Base-by-base conservation (phyloP, 1,284 basidiomycete genomes). In the Hypsizygus ulmarius region DNA sequence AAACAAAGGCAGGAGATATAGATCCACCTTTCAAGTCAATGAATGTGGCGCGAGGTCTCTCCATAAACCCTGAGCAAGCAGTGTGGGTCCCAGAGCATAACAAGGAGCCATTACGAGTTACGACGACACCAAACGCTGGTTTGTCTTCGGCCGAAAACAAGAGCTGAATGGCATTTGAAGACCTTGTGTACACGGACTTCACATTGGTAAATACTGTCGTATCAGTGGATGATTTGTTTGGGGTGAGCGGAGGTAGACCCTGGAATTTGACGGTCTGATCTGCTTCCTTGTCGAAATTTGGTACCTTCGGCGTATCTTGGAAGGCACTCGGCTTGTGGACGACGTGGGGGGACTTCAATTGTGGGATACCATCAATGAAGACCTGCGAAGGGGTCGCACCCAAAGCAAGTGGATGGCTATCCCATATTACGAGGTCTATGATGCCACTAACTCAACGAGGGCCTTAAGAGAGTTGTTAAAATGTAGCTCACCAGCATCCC, bases 401-500 rank as follows among this genome's bases (percentile, higher is more conserved):
- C 2, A 93, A 72, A 0, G 82, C 70, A 21, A 95, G 75, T 0
- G 92, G 92, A 65, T 93, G 91, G 16, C 81, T 85, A 57, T 94
- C 90, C 92, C 93, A 95, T 3, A 95, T 74, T 12, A 93, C 90
- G n/a, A 95, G 57, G 64, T 94, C 88, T 82, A 49, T 19, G 37
- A 2, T 12, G 30, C 27, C 10, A 15, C 30, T 28, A 21, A 43
- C 36, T 45, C 27, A 19, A n/a, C 8, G 62, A 81, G 82, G 16
- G 68, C 57, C 1, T 70, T 69, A 16, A 74, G 67, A 4, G 3
- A 38, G n/a, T 11, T 12, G 19, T n/a, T n/a, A 7, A 25, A 5
- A 41, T 45, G 2, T 29, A 3, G 58, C 60, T 55, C 54, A 74
- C 73, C 72, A 43, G 73, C 72, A 60, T 74, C 73, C 61, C 69